phyloP scores from a whole-genome alignment of 768 basidiomycete species.

The Plicaturopsis crispa region DNA sequence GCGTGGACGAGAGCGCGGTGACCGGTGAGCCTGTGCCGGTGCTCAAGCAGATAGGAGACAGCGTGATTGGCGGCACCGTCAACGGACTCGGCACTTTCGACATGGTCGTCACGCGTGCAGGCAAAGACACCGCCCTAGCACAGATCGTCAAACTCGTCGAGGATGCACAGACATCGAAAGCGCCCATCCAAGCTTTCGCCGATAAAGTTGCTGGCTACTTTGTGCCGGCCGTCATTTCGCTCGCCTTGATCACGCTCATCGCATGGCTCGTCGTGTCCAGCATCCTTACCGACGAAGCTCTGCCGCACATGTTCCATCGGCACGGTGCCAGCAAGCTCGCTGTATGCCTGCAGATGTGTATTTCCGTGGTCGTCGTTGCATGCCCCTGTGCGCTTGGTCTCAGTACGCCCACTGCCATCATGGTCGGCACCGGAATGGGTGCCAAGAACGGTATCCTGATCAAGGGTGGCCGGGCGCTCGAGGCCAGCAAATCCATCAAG shows the following conservation, averaged over 20 bases:
- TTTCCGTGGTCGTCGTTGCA: slow-evolving; percentile 95
- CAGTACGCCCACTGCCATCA: slow-evolving; percentile 95
- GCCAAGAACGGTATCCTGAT: slow-evolving; percentile 96
- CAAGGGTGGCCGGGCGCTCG: slow-evolving; percentile 93
- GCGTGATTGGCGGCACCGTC: slow-evolving; percentile 93
- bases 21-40: slow-evolving; percentile 92
- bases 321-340: slow-evolving; percentile 82
- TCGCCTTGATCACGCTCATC: slow-evolving; percentile 75
- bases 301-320: slow-evolving; percentile 81
- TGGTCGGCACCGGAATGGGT: slow-evolving; percentile 98
- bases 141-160: slow-evolving; percentile 97
- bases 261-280: slow-evolving; percentile 74
- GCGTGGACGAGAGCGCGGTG: slow-evolving; percentile 92
- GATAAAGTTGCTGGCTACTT: slow-evolving; percentile 94
- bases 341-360: slow-evolving; percentile 93
- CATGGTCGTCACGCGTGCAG: slow-evolving; percentile 91
- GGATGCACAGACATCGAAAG: slow-evolving; percentile 96
- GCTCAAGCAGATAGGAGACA: slow-evolving; percentile 74
- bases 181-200: slow-evolving; percentile 96
- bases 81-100: slow-evolving; percentile 97
- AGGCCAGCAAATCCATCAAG: slow-evolving; percentile 79
- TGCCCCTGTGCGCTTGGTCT: slow-evolving; percentile 97
- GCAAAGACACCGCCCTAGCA: slow-evolving; percentile 91
- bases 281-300: slow-evolving; percentile 40
- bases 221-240: slow-evolving; percentile 83